Percentiles rank a stretch among this genome's conserved stretches.
These are phyloP conservation scores for Silene vulgaris DNA, from an alignment of 179 eudicot genomes.

Conservation along the genomic window DNA sequence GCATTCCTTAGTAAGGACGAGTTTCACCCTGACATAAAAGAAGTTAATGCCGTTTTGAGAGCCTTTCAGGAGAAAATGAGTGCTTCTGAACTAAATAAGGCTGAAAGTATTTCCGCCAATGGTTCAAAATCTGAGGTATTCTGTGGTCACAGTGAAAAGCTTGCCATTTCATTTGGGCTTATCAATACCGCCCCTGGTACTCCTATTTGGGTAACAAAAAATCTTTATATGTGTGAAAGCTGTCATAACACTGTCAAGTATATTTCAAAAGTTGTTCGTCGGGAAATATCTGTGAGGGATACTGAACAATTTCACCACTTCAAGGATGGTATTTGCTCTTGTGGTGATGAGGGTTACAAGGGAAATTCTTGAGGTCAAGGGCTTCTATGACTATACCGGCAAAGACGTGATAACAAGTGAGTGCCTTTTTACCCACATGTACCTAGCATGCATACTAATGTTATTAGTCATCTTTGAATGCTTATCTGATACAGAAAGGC, in stretches of 20 bases:
- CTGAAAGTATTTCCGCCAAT: constrained; percentile 30
- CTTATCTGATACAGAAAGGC: not conserved
- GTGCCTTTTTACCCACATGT: not conserved
- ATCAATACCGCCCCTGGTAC: constrained; percentile 64
- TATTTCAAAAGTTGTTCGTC: constrained; percentile 58
- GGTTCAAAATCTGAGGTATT: constrained; percentile 65
- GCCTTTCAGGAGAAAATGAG: constrained; percentile 61
- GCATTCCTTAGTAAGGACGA: constrained; percentile 76
- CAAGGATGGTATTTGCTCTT: constrained; percentile 71
- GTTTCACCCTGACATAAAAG: constrained; percentile 60
- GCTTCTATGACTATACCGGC: constrained; percentile 1
- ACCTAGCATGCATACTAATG: not conserved
- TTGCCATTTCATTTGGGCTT: constrained; percentile 65
- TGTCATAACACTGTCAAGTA: constrained; percentile 63
- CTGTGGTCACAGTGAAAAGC: constrained; percentile 78
- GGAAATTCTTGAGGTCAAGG: constrained; percentile 23
- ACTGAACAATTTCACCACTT: constrained; percentile 64
- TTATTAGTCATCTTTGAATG: not conserved
- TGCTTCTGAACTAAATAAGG: constrained; percentile 30
- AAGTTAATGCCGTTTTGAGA: constrained; percentile 49
- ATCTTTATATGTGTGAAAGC: constrained; percentile 64
- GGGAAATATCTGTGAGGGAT: constrained; percentile 72
- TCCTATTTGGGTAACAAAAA: constrained; percentile 71
- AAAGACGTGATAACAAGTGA: constrained; percentile 1
- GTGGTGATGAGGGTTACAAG: constrained; percentile 54